These are phyloP conservation scores for Claviceps cyperi DNA, from an alignment of 2,329 filamentous ascomycete genomes.

Conservation along the genomic window DNA sequence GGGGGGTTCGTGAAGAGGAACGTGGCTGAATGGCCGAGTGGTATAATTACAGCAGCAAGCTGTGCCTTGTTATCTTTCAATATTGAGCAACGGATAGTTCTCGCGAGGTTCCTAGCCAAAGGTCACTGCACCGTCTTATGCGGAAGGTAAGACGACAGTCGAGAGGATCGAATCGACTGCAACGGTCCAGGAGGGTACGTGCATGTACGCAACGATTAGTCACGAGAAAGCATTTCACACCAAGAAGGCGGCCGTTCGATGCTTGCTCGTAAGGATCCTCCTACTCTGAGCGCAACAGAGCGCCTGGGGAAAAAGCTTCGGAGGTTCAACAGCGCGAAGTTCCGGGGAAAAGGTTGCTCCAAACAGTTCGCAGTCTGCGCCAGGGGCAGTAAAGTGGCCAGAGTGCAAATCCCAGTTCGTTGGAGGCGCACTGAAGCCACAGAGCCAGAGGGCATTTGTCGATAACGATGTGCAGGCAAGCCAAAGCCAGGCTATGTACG, in stretches of 20 bases:
- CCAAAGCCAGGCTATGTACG: background rate
- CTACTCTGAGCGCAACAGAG: background rate
- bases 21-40: background rate
- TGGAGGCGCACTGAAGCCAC: background rate
- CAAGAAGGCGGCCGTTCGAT: background rate
- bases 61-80: background rate
- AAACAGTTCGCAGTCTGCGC: background rate
- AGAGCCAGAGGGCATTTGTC: background rate
- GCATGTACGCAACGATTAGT: background rate
- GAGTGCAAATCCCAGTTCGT: background rate
- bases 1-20: no score
- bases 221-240: background rate
- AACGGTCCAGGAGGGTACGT: background rate
- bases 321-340: background rate
- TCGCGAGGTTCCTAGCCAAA: background rate
- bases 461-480: background rate
- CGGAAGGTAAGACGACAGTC: background rate
- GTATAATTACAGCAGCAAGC: background rate
- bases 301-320: background rate
- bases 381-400: background rate
- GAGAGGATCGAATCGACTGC: background rate
- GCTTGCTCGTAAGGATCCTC: background rate
- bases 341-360: background rate
- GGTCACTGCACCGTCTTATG: background rate
- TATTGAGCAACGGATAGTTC: background rate